phyloP scores from a whole-genome alignment of 108 stramenopile genomes.

The Skeletonema tropicum region DNA sequence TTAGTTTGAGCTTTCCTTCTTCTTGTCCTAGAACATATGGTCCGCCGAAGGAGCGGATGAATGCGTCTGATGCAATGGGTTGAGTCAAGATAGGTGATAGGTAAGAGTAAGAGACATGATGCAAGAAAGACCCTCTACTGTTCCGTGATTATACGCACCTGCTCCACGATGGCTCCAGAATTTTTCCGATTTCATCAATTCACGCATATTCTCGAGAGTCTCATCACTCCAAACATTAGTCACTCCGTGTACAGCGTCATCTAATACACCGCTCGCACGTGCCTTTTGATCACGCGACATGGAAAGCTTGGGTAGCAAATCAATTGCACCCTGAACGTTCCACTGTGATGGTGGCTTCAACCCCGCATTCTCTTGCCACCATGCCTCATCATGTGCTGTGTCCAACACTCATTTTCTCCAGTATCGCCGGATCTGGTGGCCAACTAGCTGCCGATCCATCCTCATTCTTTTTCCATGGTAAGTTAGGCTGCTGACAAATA shows the following conservation, averaged over 20 bases:
- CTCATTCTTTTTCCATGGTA: slow-evolving; percentile 27
- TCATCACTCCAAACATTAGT: slow-evolving; percentile 30
- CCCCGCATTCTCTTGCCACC: slow-evolving; percentile 29
- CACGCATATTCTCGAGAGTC: slow-evolving; percentile 14
- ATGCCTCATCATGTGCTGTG: slow-evolving; percentile 14
- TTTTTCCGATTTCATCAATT: slow-evolving; percentile 24
- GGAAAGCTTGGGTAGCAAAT: slow-evolving; percentile 17
- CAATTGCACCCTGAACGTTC: slow-evolving; percentile 33
- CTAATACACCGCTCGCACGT: slow-evolving; percentile 6
- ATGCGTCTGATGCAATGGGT: slow-evolving; percentile 8
- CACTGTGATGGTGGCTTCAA: slow-evolving; percentile 15
- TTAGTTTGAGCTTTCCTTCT: slow-evolving; percentile 33
- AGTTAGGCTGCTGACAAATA: neutral
- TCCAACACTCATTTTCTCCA: slow-evolving; percentile 22
- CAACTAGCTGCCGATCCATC: slow-evolving; percentile 9
- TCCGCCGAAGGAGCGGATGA: slow-evolving; percentile 25
- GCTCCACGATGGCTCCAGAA: slow-evolving; percentile 34
- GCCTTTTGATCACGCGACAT: slow-evolving; percentile 15
- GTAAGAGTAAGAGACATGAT: slow-evolving; percentile 4
- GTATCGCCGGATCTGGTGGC: slow-evolving; percentile 18
- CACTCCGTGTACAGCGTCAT: slow-evolving; percentile 31
- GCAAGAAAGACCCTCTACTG: neutral
- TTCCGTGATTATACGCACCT: slow-evolving; percentile 5
- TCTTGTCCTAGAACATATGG: slow-evolving; percentile 28
- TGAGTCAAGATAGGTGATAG: neutral